Base-by-base conservation (phyloP, 1,284 basidiomycete species). In the Puccinia coronata region DNA sequence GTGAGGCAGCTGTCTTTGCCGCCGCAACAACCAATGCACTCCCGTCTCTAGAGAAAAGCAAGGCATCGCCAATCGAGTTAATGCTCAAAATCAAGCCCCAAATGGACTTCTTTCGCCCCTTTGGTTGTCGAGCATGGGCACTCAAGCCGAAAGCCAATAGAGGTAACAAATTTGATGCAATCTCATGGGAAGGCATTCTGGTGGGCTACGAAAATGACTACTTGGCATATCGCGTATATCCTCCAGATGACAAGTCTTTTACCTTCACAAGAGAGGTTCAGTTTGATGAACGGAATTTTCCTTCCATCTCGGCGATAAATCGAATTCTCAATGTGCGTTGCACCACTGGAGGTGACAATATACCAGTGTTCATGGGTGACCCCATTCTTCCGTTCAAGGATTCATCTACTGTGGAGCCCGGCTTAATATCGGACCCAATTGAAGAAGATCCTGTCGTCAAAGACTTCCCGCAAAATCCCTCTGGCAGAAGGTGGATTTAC, bases 11-110 rank as follows among this genome's bases (percentile, higher is more conserved):
- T 36, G 47, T 78, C 0, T 84, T 86, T 72, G 83, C 82, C n/a
- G 81, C 84, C 16, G 88, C 85, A 84, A 43, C 88, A 1, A 82
- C 83, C 49, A 88, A 88, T 78, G 83, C 84, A 0, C 83, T 85
- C 0, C 83, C 85, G 4, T 47, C 47, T 6, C 18, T 34, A 49
- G 51, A n/a, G 8, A 72, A 36, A 16, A 16, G 25, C 12, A 49
- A 72, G 25, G 23, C 28, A 49, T 51, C 70, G 2, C 43, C 70
- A 23, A 14, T 25, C 31, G 2, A 31, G 4, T 9, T 72, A 6
- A 18, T 49, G 12, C 16, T 53, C 4, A 53, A 53, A 72, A 51
- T 23, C 25, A n/a, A 18, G 31, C 41, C 18, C 41, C 16, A 18
- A 51, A 9, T 72, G 12, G 28, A 72, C 2, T 47, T 47, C 47